These are phyloP conservation scores for Oryza brachyantha DNA, from an alignment of 176 grass and related monocot genomes.

Conservation along the genomic window DNA sequence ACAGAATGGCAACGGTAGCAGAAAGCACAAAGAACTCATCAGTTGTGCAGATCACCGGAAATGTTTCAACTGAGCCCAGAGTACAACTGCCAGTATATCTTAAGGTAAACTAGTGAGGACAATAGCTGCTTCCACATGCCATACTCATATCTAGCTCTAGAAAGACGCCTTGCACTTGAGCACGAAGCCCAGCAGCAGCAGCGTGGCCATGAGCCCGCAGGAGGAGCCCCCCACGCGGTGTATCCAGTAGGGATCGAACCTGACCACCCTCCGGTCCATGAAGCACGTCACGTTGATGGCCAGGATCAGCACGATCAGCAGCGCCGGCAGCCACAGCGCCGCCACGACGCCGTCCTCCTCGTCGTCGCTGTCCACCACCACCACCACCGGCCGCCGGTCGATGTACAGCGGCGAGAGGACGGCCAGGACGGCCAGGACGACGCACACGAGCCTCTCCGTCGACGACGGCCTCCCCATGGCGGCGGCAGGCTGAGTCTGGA, in stretches of 20 bases:
- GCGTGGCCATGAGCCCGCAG: constrained; percentile 69
- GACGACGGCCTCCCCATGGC: constrained; percentile 63
- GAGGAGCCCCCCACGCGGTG: constrained; percentile 86
- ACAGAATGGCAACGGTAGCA: too few species aligned
- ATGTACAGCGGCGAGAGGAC: constrained; percentile 92
- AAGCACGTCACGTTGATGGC: constrained; percentile 84
- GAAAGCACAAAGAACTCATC: too few species aligned
- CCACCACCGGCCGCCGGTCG: constrained; percentile 38
- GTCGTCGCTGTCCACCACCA: constrained; percentile 38
- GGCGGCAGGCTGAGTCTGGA: constrained; percentile 11
- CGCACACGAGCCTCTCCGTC: constrained; percentile 62
- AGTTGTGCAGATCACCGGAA: too few species aligned
- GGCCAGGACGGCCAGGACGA: constrained; percentile 61
- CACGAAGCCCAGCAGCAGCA: constrained; percentile 87
- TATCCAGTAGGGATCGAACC: constrained; percentile 98
- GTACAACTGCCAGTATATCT: too few species aligned
- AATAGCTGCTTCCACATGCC: too few species aligned
- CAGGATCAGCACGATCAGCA: constrained; percentile 59
- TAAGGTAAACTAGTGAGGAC: too few species aligned
- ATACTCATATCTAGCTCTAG: neutral
- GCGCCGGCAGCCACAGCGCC: constrained; percentile 64
- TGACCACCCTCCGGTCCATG: constrained; percentile 59
- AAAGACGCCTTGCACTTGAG: constrained; percentile 85
- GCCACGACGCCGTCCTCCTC: constrained; percentile 36
- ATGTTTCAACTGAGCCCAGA: too few species aligned